Evolutionary conservation across 208 protist genomes (phyloP), one percentile per base, ranked within the genome.

Genomic region (Strigomonas oncopelti): DNA sequence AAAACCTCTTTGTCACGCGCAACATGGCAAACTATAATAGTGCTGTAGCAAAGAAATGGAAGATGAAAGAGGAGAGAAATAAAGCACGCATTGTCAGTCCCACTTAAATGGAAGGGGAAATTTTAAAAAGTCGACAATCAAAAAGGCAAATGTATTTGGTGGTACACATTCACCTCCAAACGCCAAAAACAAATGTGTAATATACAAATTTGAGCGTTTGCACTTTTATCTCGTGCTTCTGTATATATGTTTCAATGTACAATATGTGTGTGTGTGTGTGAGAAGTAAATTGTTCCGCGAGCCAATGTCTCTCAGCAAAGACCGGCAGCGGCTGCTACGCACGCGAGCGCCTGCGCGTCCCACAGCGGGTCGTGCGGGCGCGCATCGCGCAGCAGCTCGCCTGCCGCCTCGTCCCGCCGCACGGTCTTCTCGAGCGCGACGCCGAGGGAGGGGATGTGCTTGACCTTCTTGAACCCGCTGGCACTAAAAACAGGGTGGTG

Each of bases 271-370:
- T n/a, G n/a, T n/a, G 53, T 62, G 7, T 42, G 8, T 42, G 24
- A 45, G 16, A 62, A 62, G 53, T 24, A 62, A 31, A 62, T 22
- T 27, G 32, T 42, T 11, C 34, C 34, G 7, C 34, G 7, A 5
- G 7, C 25, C 29, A 7, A 8, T 38, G 7, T 29, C 16, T 16
- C 24, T 31, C 29, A 64, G 22, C 38, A 42, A 45, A 86, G 65
- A 5, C 85, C 83, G 20, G 80, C 72, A 5, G 61, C 69, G 0
- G 78, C 67, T 48, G 74, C 80, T 7, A 93, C 61, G 53, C 87
- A 93, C 18, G 83, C 88, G 1, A 93, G 72, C 13, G 88, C 88
- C 64, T 88, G 82, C 14, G 88, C 88, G 78, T 93, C 88, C 85
- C 88, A 93, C 25, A 93, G 65, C 5, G 88, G 83, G 61, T 93